These are phyloP conservation scores for Penicillium verhagenii DNA, from an alignment of 495 filamentous ascomycete species.

Conservation along the genomic window DNA sequence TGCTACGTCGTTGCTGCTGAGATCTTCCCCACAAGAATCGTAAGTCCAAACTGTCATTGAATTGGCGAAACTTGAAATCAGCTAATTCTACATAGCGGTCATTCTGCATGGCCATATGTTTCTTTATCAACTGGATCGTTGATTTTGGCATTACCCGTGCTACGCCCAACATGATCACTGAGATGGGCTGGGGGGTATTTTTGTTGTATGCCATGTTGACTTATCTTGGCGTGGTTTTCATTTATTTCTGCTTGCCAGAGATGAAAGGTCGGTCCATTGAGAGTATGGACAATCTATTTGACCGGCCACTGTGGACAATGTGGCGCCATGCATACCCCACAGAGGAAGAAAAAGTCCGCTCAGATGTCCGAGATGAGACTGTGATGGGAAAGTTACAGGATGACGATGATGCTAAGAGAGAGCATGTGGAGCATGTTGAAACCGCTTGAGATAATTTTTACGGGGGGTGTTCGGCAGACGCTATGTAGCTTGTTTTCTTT, in stretches of 20 bases:
- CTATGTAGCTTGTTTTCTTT: too few relatives aligned
- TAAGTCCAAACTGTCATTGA: conserved; percentile 4
- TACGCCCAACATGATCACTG: conserved; percentile 28
- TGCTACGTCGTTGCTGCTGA: conserved; percentile 28
- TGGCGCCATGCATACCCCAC: conserved; percentile 32
- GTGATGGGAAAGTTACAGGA: conserved; percentile 10
- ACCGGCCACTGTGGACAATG: conserved; percentile 32
- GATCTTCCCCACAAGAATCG: conserved; percentile 27
- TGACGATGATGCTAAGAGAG: conserved; percentile 11
- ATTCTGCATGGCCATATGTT: conserved; percentile 25
- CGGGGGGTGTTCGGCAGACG: neutral
- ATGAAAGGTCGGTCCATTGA: conserved; percentile 34
- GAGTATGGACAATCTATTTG: conserved; percentile 37
- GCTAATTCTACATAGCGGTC: conserved; percentile 7
- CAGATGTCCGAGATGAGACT: conserved; percentile 18
- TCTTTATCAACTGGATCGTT: conserved; percentile 26
- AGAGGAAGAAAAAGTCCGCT: conserved; percentile 21
- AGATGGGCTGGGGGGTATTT: conserved; percentile 31
- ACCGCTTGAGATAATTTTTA: conserved; percentile 1
- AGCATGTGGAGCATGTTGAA: conserved; percentile 17
- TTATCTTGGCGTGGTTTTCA: conserved; percentile 26
- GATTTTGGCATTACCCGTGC: conserved; percentile 27
- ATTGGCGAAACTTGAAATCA: neutral
- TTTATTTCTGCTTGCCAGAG: conserved; percentile 31
- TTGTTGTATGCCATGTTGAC: conserved; percentile 27